These are phyloP conservation scores for Volvox reticuliferus DNA, from an alignment of 139 green algal species.

Conservation along the genomic window DNA sequence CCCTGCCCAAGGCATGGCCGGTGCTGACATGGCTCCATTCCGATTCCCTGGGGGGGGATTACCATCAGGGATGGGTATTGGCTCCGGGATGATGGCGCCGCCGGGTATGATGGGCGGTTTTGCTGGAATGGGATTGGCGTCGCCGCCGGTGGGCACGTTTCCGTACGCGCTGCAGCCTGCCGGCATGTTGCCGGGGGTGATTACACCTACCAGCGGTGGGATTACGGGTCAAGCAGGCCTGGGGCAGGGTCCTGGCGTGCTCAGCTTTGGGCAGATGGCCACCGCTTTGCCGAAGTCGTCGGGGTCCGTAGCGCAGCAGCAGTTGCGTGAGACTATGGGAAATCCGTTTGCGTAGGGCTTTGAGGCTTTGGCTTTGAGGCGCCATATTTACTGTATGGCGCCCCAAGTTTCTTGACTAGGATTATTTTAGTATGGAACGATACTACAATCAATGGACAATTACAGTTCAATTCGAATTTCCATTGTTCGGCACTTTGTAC, in stretches of 20 bases:
- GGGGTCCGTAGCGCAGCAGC: neutral
- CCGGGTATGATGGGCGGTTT: neutral
- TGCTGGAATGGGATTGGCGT: neutral
- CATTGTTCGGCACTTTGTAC: too few relatives aligned
- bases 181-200: neutral
- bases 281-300: neutral
- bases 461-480: too few relatives aligned
- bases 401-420: neutral
- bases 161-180: neutral
- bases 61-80: neutral
- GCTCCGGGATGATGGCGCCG: neutral
- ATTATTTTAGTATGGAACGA: neutral
- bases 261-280: conserved; percentile 13
- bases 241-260: neutral
- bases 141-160: neutral
- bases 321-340: neutral
- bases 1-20: neutral
- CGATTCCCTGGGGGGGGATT: neutral
- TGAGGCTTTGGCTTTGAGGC: neutral
- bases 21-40: neutral
- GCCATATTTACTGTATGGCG: neutral
- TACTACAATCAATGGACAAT: too few relatives aligned
- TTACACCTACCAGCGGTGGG: neutral
- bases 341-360: conserved; percentile 11
- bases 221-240: neutral